Conservation (phyloP, 78 protist species). For the Tieghemostelium lacteum region DNA sequence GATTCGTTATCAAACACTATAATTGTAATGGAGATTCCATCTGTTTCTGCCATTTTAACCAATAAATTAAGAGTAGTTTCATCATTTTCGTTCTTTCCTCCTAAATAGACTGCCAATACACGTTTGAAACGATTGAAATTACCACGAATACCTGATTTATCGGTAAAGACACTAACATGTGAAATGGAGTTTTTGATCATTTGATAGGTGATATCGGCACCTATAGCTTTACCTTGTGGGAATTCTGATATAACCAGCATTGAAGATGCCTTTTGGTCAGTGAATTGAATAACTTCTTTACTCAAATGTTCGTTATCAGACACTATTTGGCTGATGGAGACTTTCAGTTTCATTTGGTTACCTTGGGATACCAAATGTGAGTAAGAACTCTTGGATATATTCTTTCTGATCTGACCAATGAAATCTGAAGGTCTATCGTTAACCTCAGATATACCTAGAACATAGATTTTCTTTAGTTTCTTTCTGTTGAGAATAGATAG, state of each 20-base stretch:
- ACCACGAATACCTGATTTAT: constrained; percentile 40
- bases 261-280: constrained; percentile 18
- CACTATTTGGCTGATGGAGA: constrained; percentile 19
- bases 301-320: constrained; percentile 54
- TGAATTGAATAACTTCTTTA: constrained; percentile 36
- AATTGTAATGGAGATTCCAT: constrained; percentile 4
- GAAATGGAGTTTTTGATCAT: constrained; percentile 36
- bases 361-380: constrained; percentile 25
- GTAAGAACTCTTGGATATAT: constrained; percentile 26
- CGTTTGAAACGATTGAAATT: constrained; percentile 26
- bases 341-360: constrained; percentile 24
- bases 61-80: constrained; percentile 17
- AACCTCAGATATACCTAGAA: constrained; percentile 30
- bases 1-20: constrained; percentile 51
- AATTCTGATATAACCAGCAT: constrained; percentile 27
- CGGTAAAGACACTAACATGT: constrained; percentile 65
- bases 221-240: not conserved
- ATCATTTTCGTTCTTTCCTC: constrained; percentile 52
- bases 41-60: constrained; percentile 29
- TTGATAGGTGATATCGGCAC: not conserved
- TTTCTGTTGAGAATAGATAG: constrained; percentile 2
- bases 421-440: constrained; percentile 75
- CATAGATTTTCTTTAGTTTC: constrained; percentile 42
- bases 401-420: constrained; percentile 56
- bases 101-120: constrained; percentile 20